Evolutionary conservation across 495 filamentous ascomycete genomes (phyloP).

Genomic region (Aspergillus coremiiformis): DNA sequence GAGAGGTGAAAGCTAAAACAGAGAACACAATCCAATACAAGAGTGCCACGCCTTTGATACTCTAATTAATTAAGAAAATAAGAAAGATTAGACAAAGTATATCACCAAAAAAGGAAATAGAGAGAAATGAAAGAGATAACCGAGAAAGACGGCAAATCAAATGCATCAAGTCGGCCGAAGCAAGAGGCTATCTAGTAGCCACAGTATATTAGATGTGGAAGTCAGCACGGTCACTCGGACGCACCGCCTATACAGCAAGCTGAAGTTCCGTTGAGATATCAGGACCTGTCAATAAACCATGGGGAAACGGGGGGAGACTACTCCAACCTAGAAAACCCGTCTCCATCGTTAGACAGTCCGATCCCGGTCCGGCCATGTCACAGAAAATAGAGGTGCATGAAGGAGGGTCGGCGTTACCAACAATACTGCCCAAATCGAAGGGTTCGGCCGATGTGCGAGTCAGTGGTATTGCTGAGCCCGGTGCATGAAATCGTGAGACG

Average conservation of each 20-base stretch:
- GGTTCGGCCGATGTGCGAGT: slow-evolving; percentile 11
- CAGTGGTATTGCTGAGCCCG: slow-evolving; percentile 11
- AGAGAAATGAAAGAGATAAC: slow-evolving; percentile 1
- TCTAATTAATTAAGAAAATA: background rate
- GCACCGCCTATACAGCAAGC: slow-evolving; percentile 12
- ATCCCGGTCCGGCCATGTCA: slow-evolving; percentile 14
- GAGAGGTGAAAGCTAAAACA: background rate
- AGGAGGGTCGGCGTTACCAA: slow-evolving; percentile 25
- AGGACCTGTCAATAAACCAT: slow-evolving; percentile 12
- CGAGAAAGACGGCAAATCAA: slow-evolving; percentile 1
- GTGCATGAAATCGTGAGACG: slow-evolving; percentile 9
- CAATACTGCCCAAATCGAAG: slow-evolving; percentile 19
- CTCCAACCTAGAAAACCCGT: slow-evolving; percentile 19
- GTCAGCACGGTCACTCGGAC: slow-evolving; percentile 7
- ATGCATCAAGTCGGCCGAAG: slow-evolving; percentile 5
- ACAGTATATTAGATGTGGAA: slow-evolving; percentile 4
- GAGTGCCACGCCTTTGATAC: slow-evolving; percentile 2
- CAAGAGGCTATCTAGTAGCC: slow-evolving; percentile 1
- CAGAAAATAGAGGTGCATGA: slow-evolving; percentile 20
- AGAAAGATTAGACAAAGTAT: background rate
- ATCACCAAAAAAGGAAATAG: background rate
- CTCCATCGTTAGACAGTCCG: slow-evolving; percentile 18
- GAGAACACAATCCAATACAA: background rate
- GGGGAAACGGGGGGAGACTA: slow-evolving; percentile 10
- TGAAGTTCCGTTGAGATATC: slow-evolving; percentile 18